A percentile compares a stretch with the other conserved stretches of the same genome.
Conservation (phyloP, 306 rosid genomes). For the Quercus parvula region DNA sequence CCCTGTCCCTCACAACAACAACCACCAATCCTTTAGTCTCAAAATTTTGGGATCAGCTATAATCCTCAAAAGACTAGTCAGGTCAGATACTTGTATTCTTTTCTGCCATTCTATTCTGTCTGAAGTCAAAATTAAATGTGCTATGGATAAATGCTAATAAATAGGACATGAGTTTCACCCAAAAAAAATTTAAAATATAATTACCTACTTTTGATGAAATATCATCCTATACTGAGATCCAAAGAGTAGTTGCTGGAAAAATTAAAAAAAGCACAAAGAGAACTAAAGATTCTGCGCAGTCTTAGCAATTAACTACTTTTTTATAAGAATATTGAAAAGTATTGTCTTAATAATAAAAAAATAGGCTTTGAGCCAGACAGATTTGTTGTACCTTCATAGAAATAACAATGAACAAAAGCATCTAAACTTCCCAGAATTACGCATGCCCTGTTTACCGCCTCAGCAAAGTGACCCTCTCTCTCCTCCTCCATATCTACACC, state of each 20-base stretch:
- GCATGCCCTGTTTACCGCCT: constrained; percentile 64
- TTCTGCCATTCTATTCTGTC: too few relatives aligned
- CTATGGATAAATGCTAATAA: too few relatives aligned
- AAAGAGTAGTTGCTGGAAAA: background rate
- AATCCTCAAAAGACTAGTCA: too few relatives aligned
- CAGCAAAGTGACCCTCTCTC: constrained; percentile 40
- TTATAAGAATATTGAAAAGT: background rate
- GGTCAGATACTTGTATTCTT: too few relatives aligned
- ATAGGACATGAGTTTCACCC: too few relatives aligned
- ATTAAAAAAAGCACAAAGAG: too few relatives aligned
- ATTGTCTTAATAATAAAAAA: background rate
- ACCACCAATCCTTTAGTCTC: too few relatives aligned
- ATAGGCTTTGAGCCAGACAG: background rate
- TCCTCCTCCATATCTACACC: constrained; percentile 59
- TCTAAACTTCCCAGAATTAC: constrained; percentile 57
- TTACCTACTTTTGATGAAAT: background rate
- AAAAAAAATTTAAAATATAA: too few relatives aligned
- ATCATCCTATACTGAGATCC: background rate
- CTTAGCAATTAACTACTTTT: background rate
- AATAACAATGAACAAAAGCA: constrained; percentile 69
- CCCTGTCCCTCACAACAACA: too few relatives aligned
- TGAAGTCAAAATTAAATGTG: too few relatives aligned
- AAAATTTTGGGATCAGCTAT: too few relatives aligned
- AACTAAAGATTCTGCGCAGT: background rate
- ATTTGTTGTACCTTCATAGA: constrained; percentile 56